These are phyloP conservation scores for Marsdenia floribunda DNA, from an alignment of 257 asterid genomes.

Conservation along the genomic window DNA sequence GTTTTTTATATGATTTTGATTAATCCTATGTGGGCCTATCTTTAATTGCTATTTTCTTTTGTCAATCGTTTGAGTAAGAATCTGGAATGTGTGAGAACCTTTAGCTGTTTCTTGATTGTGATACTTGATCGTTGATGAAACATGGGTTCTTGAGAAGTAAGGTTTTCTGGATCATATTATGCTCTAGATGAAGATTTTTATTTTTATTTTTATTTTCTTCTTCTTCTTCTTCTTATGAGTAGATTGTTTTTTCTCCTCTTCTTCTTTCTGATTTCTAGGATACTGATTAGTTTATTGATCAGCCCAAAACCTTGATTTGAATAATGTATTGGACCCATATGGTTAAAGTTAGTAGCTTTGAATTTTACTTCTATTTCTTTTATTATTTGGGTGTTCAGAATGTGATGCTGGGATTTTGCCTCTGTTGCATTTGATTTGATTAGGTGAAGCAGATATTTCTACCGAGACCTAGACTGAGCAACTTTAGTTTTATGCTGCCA, in stretches of 20 bases:
- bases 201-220: neutral
- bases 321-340: neutral
- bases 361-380: neutral
- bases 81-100: neutral
- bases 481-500: neutral
- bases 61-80: neutral
- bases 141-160: conserved; percentile 1
- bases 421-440: neutral
- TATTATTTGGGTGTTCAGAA: neutral
- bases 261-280: neutral
- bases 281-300: neutral
- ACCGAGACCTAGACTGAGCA: neutral
- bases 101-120: conserved; percentile 8
- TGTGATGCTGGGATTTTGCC: neutral
- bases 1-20: neutral
- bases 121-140: conserved; percentile 4
- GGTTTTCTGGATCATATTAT: too few species aligned
- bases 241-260: neutral
- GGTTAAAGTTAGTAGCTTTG: neutral
- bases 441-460: conserved; percentile 7
- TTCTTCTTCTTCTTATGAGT: too few species aligned
- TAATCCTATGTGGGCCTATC: conserved; percentile 8
- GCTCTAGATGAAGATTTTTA: neutral
- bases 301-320: neutral
- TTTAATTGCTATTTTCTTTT: conserved; percentile 9